Base-by-base conservation (phyloP, 2,329 filamentous ascomycete species). In the Fusarium udum region DNA sequence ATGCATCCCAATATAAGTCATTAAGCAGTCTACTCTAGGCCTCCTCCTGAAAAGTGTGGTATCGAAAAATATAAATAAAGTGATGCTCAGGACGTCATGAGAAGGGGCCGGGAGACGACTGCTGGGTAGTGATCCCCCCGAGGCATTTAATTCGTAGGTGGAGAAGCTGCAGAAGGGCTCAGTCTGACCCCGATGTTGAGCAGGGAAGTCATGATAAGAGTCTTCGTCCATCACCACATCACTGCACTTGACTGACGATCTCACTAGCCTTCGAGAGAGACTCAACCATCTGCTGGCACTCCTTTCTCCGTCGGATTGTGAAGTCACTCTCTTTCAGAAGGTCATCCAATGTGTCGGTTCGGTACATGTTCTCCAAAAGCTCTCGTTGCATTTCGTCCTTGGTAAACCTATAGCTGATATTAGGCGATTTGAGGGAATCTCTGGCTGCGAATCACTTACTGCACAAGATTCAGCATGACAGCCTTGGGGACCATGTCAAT, bases 401-500 rank as follows among this genome's bases (percentile, higher is more conserved):
- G 77, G 95, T 97, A 83, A 92, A 93, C 80, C 94, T 97, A 75
- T 13, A 18, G 28, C 18, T 61, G 60, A 78, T 53, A 78, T 79
- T 60, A 76, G 64, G 61, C n/a, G 20, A 28, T 20, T 39, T 28
- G 51, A 39, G 10, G 24, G 34, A 28, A n/a, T 20, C 24, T 39
- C 24, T 40, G 51, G 51, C 34, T 2, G 14, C 11, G 32, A 14
- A 60, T 18, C 36, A 91, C 94, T 82, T 91, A 97, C 93, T 95
- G 92, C 58, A 99, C 96, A 51, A 99, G 92, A 78, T 90, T 98
- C 76, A 98, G 89, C 96, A 99, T 99, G 81, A 99, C 97, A 45
- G 96, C 96, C 86, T 99, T 99, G 76, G 96, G 96, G 11, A 99
- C 96, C 96, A 99, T 99, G 80, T 99, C 96, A 75, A 98, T 98